A percentile compares a stretch with the other conserved stretches of the same genome.
phyloP scores from a whole-genome alignment of 768 basidiomycete genomes.

The Botryobasidium botryosum region DNA sequence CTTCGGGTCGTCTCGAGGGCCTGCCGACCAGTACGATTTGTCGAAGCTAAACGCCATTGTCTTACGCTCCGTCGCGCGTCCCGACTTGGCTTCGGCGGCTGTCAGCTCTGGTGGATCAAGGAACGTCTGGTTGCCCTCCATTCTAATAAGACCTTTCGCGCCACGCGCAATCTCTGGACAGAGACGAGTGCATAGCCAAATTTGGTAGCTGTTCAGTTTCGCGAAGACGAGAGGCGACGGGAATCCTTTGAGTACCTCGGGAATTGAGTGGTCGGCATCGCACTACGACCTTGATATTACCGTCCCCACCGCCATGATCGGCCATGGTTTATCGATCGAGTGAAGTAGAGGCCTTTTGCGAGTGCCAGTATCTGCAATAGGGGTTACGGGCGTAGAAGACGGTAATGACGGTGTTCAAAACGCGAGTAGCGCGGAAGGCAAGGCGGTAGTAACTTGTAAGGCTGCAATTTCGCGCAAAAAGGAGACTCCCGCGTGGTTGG shows the following conservation, averaged over 20 bases:
- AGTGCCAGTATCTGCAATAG: not conserved
- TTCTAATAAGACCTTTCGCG: slow-evolving; percentile 84
- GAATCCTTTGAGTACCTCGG: slow-evolving; percentile 38
- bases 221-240: not conserved
- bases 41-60: slow-evolving; percentile 87
- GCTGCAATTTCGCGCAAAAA: too few relatives aligned
- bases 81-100: slow-evolving; percentile 35
- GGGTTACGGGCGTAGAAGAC: too few relatives aligned
- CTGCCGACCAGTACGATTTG: slow-evolving; percentile 96
- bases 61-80: slow-evolving; percentile 81
- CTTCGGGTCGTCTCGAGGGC: slow-evolving; percentile 68
- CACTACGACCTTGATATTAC: slow-evolving; percentile 39
- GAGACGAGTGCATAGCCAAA: not conserved
- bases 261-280: slow-evolving; percentile 95
- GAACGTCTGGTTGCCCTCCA: slow-evolving; percentile 87
- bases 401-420: too few relatives aligned
- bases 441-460: too few relatives aligned
- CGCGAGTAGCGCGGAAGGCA: too few relatives aligned
- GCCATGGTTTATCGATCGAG: not conserved
- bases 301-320: slow-evolving; percentile 11
- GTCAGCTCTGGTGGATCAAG: slow-evolving; percentile 67
- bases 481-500: too few relatives aligned
- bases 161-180: slow-evolving; percentile 74
- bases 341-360: not conserved
- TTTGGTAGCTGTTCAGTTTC: slow-evolving; percentile 1